Percentiles rank a stretch among this genome's conserved stretches.
Evolutionary conservation across 306 rosid genomes (phyloP).

Genomic region (Castanopsis chinensis): DNA sequence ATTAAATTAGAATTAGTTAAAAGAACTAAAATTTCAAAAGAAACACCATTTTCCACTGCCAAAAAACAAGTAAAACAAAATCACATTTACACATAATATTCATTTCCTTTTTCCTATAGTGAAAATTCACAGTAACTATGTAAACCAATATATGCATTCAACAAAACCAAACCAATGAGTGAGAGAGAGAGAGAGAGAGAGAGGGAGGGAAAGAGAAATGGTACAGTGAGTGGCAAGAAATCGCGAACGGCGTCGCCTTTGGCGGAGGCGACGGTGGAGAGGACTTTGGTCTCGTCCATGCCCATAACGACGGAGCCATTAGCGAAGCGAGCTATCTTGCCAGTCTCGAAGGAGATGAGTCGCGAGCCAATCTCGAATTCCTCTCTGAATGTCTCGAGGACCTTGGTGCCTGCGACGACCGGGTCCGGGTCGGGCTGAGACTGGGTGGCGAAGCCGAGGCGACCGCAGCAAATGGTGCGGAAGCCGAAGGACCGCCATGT

Average conservation of each 20-base stretch:
- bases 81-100: not conserved
- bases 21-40: too few relatives aligned
- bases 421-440: slow-evolving; percentile 40
- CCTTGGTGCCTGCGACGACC: slow-evolving; percentile 38
- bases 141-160: too few relatives aligned
- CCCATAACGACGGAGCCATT: slow-evolving; percentile 80
- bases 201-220: not conserved
- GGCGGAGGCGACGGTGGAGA: slow-evolving; percentile 66
- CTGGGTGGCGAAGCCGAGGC: slow-evolving; percentile 54
- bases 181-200: too few relatives aligned
- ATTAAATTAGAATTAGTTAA: not conserved
- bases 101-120: too few relatives aligned
- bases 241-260: slow-evolving; percentile 66
- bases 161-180: too few relatives aligned
- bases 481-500: slow-evolving; percentile 45
- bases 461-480: slow-evolving; percentile 60
- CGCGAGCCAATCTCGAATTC: slow-evolving; percentile 84
- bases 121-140: too few relatives aligned
- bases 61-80: not conserved
- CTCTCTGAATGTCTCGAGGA: slow-evolving; percentile 63
- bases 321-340: slow-evolving; percentile 84
- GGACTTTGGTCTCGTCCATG: slow-evolving; percentile 68
- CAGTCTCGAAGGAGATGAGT: slow-evolving; percentile 62
- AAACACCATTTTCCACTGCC: too few relatives aligned
- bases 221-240: slow-evolving; percentile 90